phyloP scores from a whole-genome alignment of 192 early-diverging fungal species.

The Powellomyces hirtus region DNA sequence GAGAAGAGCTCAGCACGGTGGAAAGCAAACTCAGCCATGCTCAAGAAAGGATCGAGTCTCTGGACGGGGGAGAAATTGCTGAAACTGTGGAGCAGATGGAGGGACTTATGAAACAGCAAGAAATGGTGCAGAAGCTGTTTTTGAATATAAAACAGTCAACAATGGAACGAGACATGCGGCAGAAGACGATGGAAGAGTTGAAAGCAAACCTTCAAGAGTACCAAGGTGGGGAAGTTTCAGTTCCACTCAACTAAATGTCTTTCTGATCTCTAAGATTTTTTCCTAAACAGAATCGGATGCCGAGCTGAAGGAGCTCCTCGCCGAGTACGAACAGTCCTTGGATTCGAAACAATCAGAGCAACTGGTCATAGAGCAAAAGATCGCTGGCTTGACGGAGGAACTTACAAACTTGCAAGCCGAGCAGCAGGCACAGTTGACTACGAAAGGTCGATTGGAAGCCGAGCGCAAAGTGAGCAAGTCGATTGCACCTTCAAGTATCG shows the following conservation, averaged over 20 bases:
- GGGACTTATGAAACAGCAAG: conserved; percentile 46
- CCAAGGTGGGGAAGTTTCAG: conserved; percentile 24
- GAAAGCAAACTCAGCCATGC: conserved; percentile 20
- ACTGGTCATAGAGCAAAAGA: conserved; percentile 10
- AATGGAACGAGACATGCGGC: conserved; percentile 18
- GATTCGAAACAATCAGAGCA: conserved; percentile 18
- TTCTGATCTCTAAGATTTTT: background rate
- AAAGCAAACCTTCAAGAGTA: conserved; percentile 31
- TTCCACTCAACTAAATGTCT: background rate
- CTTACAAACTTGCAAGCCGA: too few species aligned
- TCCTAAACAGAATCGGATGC: conserved; percentile 52
- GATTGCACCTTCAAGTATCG: too few species aligned
- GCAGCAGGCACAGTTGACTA: too few species aligned
- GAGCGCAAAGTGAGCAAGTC: too few species aligned
- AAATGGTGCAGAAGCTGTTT: conserved; percentile 37
- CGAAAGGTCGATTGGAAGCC: too few species aligned
- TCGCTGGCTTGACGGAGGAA: conserved; percentile 14
- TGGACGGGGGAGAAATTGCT: conserved; percentile 41
- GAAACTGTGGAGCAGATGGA: conserved; percentile 13
- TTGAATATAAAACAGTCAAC: conserved; percentile 20
- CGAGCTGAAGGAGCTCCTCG: conserved; percentile 58
- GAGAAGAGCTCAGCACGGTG: background rate
- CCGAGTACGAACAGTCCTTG: conserved; percentile 35
- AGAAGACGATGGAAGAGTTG: conserved; percentile 27
- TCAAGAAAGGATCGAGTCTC: conserved; percentile 18